Percentiles rank a stretch among this genome's conserved stretches.
phyloP scores from a whole-genome alignment of 805 yeast genomes.

The Lipomyces oligophaga region DNA sequence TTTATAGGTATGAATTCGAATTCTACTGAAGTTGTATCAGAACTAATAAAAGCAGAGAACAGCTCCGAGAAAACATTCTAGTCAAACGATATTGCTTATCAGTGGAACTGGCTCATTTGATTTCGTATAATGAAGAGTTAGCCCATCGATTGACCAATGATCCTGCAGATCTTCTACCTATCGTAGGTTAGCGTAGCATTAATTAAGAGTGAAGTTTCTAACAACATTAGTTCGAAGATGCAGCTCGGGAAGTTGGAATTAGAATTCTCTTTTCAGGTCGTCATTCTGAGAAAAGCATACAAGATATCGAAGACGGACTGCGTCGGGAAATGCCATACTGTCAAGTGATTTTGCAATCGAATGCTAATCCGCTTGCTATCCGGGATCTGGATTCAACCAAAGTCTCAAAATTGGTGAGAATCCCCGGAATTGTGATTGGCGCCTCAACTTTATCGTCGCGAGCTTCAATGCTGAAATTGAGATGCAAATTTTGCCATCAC shows the following conservation, averaged over 20 bases:
- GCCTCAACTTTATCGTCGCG: conserved; percentile 85
- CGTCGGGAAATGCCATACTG: conserved; percentile 66
- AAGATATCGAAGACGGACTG: conserved; percentile 42
- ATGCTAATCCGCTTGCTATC: conserved; percentile 66
- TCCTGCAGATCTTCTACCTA: conserved; percentile 46
- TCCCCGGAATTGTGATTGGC: conserved; percentile 89
- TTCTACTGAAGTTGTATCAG: too few relatives aligned
- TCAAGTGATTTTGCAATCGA: conserved; percentile 73
- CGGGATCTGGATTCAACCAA: conserved; percentile 82
- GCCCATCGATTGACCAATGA: conserved; percentile 80
- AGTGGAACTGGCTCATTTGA: conserved; percentile 78
- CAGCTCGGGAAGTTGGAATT: conserved; percentile 63
- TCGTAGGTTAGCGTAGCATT: conserved; percentile 49
- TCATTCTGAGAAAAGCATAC: conserved; percentile 23
- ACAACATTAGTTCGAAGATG: conserved; percentile 30
- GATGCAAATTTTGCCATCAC: conserved; percentile 86
- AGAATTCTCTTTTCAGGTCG: conserved; percentile 43
- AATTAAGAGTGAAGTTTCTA: background rate
- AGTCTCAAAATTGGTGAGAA: conserved; percentile 82
- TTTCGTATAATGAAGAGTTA: conserved; percentile 82
- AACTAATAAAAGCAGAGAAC: conserved; percentile 58
- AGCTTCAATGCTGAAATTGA: conserved; percentile 75
- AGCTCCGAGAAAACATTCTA: conserved; percentile 78
- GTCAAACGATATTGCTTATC: conserved; percentile 67
- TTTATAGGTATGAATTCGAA: conserved; percentile 49